Evolutionary conservation across 805 yeast species (phyloP), one percentile per base, ranked within the genome.

Genomic region (Teunomyces stri): DNA sequence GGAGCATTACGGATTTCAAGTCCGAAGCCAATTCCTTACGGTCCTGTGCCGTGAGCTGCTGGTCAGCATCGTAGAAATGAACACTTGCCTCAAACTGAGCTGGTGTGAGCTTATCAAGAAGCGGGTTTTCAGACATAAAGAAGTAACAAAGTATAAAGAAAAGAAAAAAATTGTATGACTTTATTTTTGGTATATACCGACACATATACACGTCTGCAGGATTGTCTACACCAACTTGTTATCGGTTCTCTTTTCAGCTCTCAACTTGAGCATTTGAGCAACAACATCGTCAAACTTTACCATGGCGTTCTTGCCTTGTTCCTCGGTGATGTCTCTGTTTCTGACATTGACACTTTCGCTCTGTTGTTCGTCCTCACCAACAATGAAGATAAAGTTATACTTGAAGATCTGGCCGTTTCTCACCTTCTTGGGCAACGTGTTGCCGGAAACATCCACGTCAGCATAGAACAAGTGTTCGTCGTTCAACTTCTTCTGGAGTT

Each of bases 391-490:
- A 74, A 90, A 94, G 79, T 94, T 94, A 76, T 90, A 94, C 71
- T 87, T 90, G 74, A 85, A 84, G 65, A 92, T 65, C 79, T 94
- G 98, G 62, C 97, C 99, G 59, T 81, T 87, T 81, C 99, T 89
- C 51, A 94, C 90, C 85, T 94, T 94, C 92, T 94, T 94, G 70
- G 88, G 96, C 70, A 94, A 79, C 47, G 99, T 94, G 80, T 94
- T 92, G 74, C 97, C 97, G 43, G 91, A 79, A 50, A 89, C 71
- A 66, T 94, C 99, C 49, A 82, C 96, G 64, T 94, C 99, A 36
- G 96, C 94, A 63, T 80, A 89, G 79, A 92, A 87, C 27, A 90
- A 92, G 56, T 82, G 82, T 48, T 73, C 76, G 64, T 86, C 84
- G 47, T 62, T 69, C 65, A 85, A 75, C 55, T 69, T 68, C 62